Percentiles rank a stretch among this genome's conserved stretches.
These are phyloP conservation scores for Aspergillus sclerotioniger DNA, from an alignment of 495 filamentous ascomycete genomes.

Conservation along the genomic window DNA sequence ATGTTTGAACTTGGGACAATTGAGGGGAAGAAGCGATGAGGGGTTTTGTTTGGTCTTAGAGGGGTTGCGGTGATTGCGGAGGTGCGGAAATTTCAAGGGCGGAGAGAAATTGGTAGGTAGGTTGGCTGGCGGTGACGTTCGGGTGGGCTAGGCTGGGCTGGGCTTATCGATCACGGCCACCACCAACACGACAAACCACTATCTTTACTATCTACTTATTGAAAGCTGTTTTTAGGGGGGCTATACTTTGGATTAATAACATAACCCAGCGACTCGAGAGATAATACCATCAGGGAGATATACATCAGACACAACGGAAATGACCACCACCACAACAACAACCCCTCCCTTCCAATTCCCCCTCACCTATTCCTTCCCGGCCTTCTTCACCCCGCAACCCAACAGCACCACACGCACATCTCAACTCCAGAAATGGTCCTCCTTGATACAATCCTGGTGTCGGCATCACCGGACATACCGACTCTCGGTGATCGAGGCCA, in stretches of 20 bases:
- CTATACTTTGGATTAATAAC: too few relatives aligned
- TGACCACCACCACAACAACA: conserved; percentile 21
- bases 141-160: not conserved
- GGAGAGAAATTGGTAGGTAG: not conserved
- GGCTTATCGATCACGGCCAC: not conserved
- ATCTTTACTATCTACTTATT: too few relatives aligned
- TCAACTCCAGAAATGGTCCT: conserved; percentile 80
- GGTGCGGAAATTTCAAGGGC: conserved; percentile 5
- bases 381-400: conserved; percentile 67
- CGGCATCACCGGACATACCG: conserved; percentile 69
- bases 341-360: conserved; percentile 38
- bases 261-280: too few relatives aligned
- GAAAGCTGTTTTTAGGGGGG: too few relatives aligned
- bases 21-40: not conserved
- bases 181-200: not conserved
- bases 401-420: conserved; percentile 70
- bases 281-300: too few relatives aligned
- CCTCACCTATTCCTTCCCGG: conserved; percentile 49
- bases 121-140: not conserved
- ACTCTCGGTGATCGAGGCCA: conserved; percentile 61
- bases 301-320: conserved; percentile 3
- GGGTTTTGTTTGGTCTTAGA: not conserved
- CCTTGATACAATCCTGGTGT: conserved; percentile 84
- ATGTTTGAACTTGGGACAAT: not conserved
- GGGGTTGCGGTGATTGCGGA: not conserved